Base-by-base conservation (phyloP, 305 asterid genomes). In the Salvia sclarea region DNA sequence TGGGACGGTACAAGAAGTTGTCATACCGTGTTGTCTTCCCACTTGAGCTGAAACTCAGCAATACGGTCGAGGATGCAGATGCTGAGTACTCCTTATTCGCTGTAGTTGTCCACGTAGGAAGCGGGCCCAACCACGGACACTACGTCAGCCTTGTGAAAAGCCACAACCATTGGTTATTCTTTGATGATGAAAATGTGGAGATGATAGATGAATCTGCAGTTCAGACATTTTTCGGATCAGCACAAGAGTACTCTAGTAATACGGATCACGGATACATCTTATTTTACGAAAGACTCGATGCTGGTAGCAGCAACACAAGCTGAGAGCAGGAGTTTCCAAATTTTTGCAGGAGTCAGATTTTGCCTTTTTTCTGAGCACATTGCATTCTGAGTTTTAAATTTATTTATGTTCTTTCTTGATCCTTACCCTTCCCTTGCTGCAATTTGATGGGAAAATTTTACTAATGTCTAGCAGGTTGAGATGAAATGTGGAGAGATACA, bases 91-190 rank as follows among this genome's bases (percentile, higher is more conserved):
- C 96, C 61, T 74, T 92, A 64, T 89, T 90, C 64, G 95, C 97
- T 10, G 98, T 92, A 6, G 97, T 92, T 1, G 97, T 92, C 49
- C 98, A 92, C 28, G 98, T 90, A 0, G 98, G 98, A 31, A 90
- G 93, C 69, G 98, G 97, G 43, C 98, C 98, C 37, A 92, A 86
- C 79, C 98, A 90, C 16, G 97, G 98, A 14, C 98, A 92, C 78
- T 92, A 92, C 68, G 88, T 92, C 48, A 92, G 98, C 78, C 90
- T 89, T 3, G 97, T 92, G 58, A 92, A 89, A 78, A 92, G 98
- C 74, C 97, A 92, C 82, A 81, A 83, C 80, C 96, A 92, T 78
- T 92, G 98, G 98, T 66, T 92, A 79, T 88, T 81, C 77, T 92
- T 89, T 70, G 98, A 92, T 38, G 96, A 92, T 52, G 98, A 92